These are phyloP conservation scores for Candida sp. DNA, from an alignment of 1,139 yeast species.

Conservation along the genomic window DNA sequence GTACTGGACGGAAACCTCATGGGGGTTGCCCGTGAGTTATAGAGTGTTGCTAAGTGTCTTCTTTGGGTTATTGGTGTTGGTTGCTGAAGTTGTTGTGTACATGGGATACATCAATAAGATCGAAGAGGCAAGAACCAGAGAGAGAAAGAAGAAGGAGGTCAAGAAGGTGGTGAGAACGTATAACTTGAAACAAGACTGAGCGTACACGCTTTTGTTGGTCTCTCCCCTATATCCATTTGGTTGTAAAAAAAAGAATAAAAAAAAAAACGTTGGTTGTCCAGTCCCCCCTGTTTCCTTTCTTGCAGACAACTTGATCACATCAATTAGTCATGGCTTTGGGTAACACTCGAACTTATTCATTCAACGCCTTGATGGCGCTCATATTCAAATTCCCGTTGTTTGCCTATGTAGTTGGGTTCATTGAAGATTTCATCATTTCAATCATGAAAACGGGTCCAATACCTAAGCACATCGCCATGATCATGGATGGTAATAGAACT, in stretches of 20 bases:
- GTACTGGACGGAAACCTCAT: slow-evolving; percentile 84
- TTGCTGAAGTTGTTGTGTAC: slow-evolving; percentile 93
- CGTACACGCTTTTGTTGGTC: background rate
- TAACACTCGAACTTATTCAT: slow-evolving; percentile 10
- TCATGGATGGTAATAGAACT: slow-evolving; percentile 65
- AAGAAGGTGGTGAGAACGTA: slow-evolving; percentile 51
- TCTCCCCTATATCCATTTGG: slow-evolving; percentile 1
- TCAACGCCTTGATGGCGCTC: slow-evolving; percentile 15
- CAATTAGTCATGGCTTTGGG: background rate
- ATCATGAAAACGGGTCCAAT: slow-evolving; percentile 51
- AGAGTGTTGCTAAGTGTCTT: slow-evolving; percentile 74
- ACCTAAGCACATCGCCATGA: slow-evolving; percentile 57
- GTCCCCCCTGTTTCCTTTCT: slow-evolving; percentile 5
- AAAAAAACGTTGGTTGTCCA: slow-evolving; percentile 9
- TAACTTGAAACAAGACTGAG: slow-evolving; percentile 9
- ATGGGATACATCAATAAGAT: slow-evolving; percentile 74
- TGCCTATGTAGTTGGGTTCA: slow-evolving; percentile 27
- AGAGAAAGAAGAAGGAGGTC: slow-evolving; percentile 60
- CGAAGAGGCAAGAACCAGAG: slow-evolving; percentile 68
- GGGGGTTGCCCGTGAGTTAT: slow-evolving; percentile 55
- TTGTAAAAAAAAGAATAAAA: slow-evolving; percentile 11
- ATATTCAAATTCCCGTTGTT: slow-evolving; percentile 27
- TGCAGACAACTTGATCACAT: background rate
- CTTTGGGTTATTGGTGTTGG: slow-evolving; percentile 70
- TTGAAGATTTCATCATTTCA: slow-evolving; percentile 33